Evolutionary conservation across 2,329 filamentous ascomycete genomes (phyloP).

Genomic region (Exophiala sp.): DNA sequence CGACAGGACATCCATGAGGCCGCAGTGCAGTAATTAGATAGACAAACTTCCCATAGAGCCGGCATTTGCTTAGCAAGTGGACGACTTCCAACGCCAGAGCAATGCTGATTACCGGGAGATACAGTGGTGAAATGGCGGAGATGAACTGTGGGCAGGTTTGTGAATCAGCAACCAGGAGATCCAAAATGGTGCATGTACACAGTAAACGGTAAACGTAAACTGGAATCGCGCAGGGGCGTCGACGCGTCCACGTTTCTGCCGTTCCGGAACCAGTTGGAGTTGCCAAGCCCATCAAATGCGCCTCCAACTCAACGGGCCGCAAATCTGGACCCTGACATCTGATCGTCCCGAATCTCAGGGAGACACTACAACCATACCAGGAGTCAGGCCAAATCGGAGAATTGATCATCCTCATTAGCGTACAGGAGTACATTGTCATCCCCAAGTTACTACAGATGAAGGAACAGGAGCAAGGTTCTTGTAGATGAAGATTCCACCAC

Average conservation of each 20-base stretch:
- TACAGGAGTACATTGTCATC: too few species aligned
- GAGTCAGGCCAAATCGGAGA: too few species aligned
- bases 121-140: not conserved
- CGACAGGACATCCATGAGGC: constrained; percentile 26
- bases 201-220: not conserved
- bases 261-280: too few species aligned
- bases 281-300: not conserved
- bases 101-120: constrained; percentile 21
- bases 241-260: not conserved
- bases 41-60: constrained; percentile 4
- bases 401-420: too few species aligned
- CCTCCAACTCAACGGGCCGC: not conserved
- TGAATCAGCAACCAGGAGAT: not conserved
- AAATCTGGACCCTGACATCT: not conserved
- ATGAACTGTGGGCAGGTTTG: not conserved
- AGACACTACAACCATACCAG: too few species aligned
- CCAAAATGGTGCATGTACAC: not conserved
- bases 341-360: too few species aligned
- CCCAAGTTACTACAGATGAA: too few species aligned
- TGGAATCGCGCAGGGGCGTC: constrained; percentile 3
- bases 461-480: too few species aligned
- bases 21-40: constrained; percentile 4
- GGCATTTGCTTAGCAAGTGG: constrained; percentile 19
- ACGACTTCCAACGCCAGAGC: constrained; percentile 20
- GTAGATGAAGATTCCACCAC: too few species aligned